These are phyloP conservation scores for Coemansia sp. DNA, from an alignment of 192 early-diverging fungal genomes.

Conservation along the genomic window DNA sequence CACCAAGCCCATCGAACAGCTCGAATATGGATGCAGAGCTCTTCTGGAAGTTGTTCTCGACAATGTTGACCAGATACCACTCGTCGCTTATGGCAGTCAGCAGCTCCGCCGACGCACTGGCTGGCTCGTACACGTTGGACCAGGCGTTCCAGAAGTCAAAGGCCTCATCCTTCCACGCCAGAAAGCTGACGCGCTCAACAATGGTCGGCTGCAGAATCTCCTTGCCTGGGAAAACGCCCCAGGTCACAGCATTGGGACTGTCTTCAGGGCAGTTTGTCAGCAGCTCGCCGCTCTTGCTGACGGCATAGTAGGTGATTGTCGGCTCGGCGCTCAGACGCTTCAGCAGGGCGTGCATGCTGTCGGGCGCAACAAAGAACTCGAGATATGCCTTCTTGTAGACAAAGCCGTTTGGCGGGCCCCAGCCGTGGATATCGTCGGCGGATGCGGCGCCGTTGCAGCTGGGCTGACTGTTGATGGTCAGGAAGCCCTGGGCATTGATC, in stretches of 20 bases:
- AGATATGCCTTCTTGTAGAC: constrained; percentile 97
- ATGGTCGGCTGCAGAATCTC: constrained; percentile 97
- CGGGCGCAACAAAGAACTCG: constrained; percentile 91
- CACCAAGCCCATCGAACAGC: constrained; percentile 39
- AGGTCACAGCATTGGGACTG: constrained; percentile 93
- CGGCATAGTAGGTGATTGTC: constrained; percentile 83
- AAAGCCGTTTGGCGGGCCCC: constrained; percentile 95
- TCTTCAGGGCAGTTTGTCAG: constrained; percentile 85
- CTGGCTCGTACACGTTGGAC: constrained; percentile 67
- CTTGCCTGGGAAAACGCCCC: constrained; percentile 98
- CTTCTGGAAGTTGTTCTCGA: constrained; percentile 85
- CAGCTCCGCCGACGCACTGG: constrained; percentile 60
- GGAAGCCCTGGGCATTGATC: constrained; percentile 82
- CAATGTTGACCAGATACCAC: constrained; percentile 93
- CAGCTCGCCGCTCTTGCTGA: constrained; percentile 89
- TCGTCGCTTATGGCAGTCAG: constrained; percentile 66
- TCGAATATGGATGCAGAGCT: constrained; percentile 45
- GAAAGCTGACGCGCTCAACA: constrained; percentile 83
- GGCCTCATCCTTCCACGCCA: constrained; percentile 98
- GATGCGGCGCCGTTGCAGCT: constrained; percentile 87
- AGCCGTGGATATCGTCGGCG: constrained; percentile 78
- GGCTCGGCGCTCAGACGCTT: constrained; percentile 59
- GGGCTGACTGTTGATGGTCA: constrained; percentile 96
- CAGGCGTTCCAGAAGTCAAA: constrained; percentile 92
- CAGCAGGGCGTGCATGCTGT: constrained; percentile 64